Conservation (phyloP, 192 early-diverging fungal genomes). For the Coemansia sp. region DNA sequence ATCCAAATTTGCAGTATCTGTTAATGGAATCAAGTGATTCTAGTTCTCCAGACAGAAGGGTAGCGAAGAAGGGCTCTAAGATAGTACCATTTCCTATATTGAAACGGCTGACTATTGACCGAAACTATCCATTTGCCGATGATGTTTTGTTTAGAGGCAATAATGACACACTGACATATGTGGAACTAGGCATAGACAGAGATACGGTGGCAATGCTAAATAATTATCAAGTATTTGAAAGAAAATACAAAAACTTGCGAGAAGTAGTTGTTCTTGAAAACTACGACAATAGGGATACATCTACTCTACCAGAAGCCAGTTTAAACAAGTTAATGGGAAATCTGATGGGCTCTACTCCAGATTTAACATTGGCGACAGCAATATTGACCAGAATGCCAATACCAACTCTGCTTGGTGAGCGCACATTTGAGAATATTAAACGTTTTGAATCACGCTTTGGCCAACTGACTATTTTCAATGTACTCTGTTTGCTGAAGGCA, state of each 20-base stretch:
- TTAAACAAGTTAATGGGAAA: not conserved
- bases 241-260: not conserved
- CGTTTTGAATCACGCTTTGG: not conserved
- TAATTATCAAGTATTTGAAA: not conserved
- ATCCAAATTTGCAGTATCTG: constrained; percentile 8
- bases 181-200: not conserved
- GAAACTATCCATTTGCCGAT: constrained; percentile 8
- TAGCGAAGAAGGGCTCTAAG: not conserved
- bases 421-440: not conserved
- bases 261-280: not conserved
- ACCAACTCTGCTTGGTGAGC: not conserved
- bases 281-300: too few species aligned
- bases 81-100: not conserved
- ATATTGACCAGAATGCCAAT: not conserved
- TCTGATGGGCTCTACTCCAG: not conserved
- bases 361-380: not conserved
- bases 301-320: not conserved
- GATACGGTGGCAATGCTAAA: not conserved
- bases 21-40: not conserved
- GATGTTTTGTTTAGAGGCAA: constrained; percentile 13
- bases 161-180: not conserved
- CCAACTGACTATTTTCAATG: not conserved
- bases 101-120: not conserved
- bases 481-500: not conserved
- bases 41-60: too few species aligned